phyloP scores from a whole-genome alignment of 2,329 filamentous ascomycete genomes.

The Colletotrichum simmondsii region DNA sequence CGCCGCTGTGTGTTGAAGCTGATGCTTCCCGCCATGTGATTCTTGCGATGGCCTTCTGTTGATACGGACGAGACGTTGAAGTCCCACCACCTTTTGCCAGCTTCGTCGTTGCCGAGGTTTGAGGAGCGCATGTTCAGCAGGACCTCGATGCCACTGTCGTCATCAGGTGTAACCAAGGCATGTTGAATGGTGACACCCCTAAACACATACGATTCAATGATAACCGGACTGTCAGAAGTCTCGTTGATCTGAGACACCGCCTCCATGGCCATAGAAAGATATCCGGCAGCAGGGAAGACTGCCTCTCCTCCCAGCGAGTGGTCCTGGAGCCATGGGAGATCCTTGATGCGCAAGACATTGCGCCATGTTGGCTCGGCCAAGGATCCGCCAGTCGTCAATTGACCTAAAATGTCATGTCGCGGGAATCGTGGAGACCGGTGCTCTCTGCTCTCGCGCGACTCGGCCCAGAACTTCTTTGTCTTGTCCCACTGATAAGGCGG shows the following conservation, averaged over 20 bases:
- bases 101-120: background rate
- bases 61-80: constrained; percentile 44
- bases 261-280: constrained; percentile 52
- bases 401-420: constrained; percentile 42
- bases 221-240: constrained; percentile 29
- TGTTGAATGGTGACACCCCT: constrained; percentile 43
- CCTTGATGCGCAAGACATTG: constrained; percentile 28
- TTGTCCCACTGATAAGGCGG: constrained; percentile 56
- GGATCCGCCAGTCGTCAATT: background rate
- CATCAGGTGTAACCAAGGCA: constrained; percentile 42
- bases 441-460: constrained; percentile 27
- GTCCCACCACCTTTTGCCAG: constrained; percentile 40
- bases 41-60: constrained; percentile 31
- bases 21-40: constrained; percentile 43
- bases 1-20: constrained; percentile 35
- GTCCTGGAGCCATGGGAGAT: constrained; percentile 45
- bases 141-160: constrained; percentile 43
- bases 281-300: constrained; percentile 52
- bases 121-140: background rate
- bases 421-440: constrained; percentile 24
- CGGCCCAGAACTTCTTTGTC: constrained; percentile 43
- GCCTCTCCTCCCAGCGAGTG: constrained; percentile 37
- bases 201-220: constrained; percentile 35
- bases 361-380: constrained; percentile 33
- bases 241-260: constrained; percentile 42